phyloP scores from a whole-genome alignment of 2,329 filamentous ascomycete species.

The Neofusicoccum sp. region DNA sequence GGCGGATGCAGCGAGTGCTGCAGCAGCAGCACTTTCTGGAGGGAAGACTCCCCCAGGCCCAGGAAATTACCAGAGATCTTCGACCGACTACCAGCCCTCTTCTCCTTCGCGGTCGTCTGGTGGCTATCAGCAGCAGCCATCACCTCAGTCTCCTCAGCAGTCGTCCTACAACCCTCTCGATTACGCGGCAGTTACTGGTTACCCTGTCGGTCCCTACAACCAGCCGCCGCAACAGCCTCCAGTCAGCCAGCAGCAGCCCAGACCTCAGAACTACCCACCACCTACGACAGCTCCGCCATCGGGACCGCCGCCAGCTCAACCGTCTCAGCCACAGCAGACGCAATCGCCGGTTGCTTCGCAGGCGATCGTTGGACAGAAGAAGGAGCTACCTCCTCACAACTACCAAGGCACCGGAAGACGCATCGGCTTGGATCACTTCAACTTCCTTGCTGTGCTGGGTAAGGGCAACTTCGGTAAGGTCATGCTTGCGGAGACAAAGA shows the following conservation, averaged over 20 bases:
- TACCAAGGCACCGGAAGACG: conserved; percentile 73
- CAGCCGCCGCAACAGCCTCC: conserved; percentile 40
- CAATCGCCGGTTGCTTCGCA: conserved; percentile 25
- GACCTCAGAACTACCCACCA: conserved; percentile 35
- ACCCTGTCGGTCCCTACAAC: conserved; percentile 33
- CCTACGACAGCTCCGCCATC: conserved; percentile 48
- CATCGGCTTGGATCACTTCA: conserved; percentile 97
- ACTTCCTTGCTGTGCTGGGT: conserved; percentile 95
- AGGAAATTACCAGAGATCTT: conserved; percentile 47
- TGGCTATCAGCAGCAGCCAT: conserved; percentile 41
- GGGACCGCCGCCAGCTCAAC: conserved; percentile 45
- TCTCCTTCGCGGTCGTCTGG: conserved; percentile 34
- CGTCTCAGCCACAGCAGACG: conserved; percentile 46
- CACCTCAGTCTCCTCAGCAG: conserved; percentile 49
- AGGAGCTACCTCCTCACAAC: conserved; percentile 70
- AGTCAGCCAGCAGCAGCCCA: conserved; percentile 37
- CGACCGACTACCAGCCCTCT: conserved; percentile 44
- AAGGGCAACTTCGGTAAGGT: conserved; percentile 99
- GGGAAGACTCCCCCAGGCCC: conserved; percentile 43
- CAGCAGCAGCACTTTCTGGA: conserved; percentile 50
- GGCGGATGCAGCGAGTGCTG: conserved; percentile 50
- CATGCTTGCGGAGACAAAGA: conserved; percentile 98
- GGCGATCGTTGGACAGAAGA: conserved; percentile 43
- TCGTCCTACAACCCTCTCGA: conserved; percentile 76
- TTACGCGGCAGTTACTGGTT: conserved; percentile 60